A percentile compares a stretch with the other conserved stretches of the same genome.
phyloP scores from a whole-genome alignment of 495 filamentous ascomycete genomes.

The Cenococcum geophilum region DNA sequence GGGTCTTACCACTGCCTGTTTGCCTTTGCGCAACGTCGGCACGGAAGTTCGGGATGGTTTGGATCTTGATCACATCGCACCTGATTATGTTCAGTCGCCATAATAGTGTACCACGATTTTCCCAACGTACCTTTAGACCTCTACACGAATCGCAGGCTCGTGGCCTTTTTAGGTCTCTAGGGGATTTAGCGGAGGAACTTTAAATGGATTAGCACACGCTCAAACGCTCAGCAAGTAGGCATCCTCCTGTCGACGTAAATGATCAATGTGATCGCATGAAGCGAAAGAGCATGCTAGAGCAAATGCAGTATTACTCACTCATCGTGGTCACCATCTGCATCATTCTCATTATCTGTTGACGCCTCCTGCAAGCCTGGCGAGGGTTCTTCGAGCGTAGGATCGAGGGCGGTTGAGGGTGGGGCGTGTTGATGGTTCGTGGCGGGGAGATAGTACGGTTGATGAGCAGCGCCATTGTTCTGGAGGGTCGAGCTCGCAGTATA shows the following conservation, averaged over 20 bases:
- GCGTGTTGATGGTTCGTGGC: slow-evolving; percentile 12
- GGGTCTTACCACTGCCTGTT: slow-evolving; percentile 53
- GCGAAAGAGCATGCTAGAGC: neutral
- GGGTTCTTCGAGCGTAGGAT: slow-evolving; percentile 26
- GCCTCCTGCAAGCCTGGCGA: slow-evolving; percentile 17
- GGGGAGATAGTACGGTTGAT: slow-evolving; percentile 26
- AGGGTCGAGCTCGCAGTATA: slow-evolving; percentile 16
- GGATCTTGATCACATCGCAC: slow-evolving; percentile 79
- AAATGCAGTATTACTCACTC: slow-evolving; percentile 11
- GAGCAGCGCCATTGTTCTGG: slow-evolving; percentile 10
- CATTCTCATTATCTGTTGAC: slow-evolving; percentile 18
- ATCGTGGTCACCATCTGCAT: slow-evolving; percentile 10
- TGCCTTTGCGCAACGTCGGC: slow-evolving; percentile 83
- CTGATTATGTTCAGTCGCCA: slow-evolving; percentile 13
- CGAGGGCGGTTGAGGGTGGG: slow-evolving; percentile 20
- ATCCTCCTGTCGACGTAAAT: neutral
- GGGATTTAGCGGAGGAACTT: slow-evolving; percentile 18
- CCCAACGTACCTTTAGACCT: slow-evolving; percentile 77
- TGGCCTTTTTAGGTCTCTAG: slow-evolving; percentile 60
- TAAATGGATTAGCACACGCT: neutral
- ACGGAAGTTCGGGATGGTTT: slow-evolving; percentile 57
- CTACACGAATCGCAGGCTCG: slow-evolving; percentile 94
- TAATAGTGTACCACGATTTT: neutral
- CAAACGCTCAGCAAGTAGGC: too few relatives aligned
- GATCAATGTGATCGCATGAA: neutral